Evolutionary conservation across 1,139 yeast species (phyloP).

Genomic region (Schwanniomyces etchellsii): DNA sequence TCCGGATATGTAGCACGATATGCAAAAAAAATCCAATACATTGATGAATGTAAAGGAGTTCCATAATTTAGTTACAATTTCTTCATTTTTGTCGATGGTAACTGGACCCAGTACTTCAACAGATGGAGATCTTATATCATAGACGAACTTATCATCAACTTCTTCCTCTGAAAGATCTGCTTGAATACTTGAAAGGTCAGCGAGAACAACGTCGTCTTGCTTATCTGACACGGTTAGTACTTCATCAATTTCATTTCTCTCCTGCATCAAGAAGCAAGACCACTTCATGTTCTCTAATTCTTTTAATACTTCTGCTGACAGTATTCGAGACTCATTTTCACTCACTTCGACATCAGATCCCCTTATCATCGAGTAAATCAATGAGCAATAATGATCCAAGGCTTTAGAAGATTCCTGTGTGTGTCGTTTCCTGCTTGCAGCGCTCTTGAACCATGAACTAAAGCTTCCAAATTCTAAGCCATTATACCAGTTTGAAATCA

Average conservation of each 20-base stretch:
- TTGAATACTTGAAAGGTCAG: no score
- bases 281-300: constrained; percentile 6
- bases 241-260: not conserved
- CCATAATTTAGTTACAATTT: constrained; percentile 7
- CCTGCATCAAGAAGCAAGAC: constrained; percentile 4
- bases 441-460: constrained; percentile 22
- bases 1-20: no score
- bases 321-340: not conserved
- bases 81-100: constrained; percentile 4
- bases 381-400: constrained; percentile 15
- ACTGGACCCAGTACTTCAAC: not conserved
- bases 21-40: no score
- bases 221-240: not conserved
- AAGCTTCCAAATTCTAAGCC: constrained; percentile 15
- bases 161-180: no score
- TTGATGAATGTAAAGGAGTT: no score
- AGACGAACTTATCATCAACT: no score
- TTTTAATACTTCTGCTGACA: constrained; percentile 3
- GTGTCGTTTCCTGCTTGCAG: not conserved
- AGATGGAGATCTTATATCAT: no score
- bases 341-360: constrained; percentile 12
- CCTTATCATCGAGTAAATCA: constrained; percentile 29
- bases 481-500: constrained; percentile 28
- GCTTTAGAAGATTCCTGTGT: constrained; percentile 2
- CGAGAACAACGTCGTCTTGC: no score